Conservation (phyloP, 352 stramenopile genomes). For the Phytopythium cucurbitacearum region DNA sequence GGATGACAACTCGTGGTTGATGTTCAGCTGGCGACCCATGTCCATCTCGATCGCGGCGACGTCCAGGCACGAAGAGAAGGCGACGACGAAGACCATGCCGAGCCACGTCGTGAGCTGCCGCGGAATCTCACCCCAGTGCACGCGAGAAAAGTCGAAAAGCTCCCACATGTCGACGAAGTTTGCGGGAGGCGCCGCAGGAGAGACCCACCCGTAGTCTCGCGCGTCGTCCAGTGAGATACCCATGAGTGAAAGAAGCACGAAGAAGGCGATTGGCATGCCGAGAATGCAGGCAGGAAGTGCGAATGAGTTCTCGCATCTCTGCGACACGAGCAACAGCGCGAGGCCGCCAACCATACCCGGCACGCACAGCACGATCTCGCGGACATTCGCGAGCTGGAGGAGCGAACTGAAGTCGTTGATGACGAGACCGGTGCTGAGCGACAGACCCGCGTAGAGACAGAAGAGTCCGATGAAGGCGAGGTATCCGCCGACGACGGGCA, state of each 20-base stretch:
- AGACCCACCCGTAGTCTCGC: slow-evolving; percentile 90
- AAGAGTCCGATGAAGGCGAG: slow-evolving; percentile 97
- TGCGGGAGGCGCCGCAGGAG: slow-evolving; percentile 50
- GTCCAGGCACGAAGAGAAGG: slow-evolving; percentile 96
- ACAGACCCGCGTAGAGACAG: slow-evolving; percentile 90
- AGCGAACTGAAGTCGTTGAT: slow-evolving; percentile 89
- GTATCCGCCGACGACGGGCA: slow-evolving; percentile 97
- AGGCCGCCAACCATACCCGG: slow-evolving; percentile 83
- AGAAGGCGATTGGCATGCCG: slow-evolving; percentile 90
- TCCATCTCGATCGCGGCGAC: slow-evolving; percentile 98
- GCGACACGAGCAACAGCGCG: slow-evolving; percentile 76
- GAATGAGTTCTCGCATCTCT: slow-evolving; percentile 77
- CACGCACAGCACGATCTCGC: slow-evolving; percentile 78
- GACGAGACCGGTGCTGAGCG: slow-evolving; percentile 86
- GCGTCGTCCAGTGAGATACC: slow-evolving; percentile 88
- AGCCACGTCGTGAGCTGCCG: slow-evolving; percentile 90
- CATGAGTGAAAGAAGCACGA: slow-evolving; percentile 68
- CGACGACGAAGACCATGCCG: slow-evolving; percentile 97
- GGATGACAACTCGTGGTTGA: slow-evolving; percentile 92
- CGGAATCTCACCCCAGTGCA: slow-evolving; percentile 89
- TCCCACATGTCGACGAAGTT: slow-evolving; percentile 72
- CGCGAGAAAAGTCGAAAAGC: slow-evolving; percentile 90
- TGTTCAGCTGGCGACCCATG: slow-evolving; percentile 91
- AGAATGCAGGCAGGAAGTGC: slow-evolving; percentile 81
- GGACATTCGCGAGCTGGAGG: slow-evolving; percentile 49